Base-by-base conservation (phyloP, 345 rosid genomes). In the Pseudoturritis turrita region DNA sequence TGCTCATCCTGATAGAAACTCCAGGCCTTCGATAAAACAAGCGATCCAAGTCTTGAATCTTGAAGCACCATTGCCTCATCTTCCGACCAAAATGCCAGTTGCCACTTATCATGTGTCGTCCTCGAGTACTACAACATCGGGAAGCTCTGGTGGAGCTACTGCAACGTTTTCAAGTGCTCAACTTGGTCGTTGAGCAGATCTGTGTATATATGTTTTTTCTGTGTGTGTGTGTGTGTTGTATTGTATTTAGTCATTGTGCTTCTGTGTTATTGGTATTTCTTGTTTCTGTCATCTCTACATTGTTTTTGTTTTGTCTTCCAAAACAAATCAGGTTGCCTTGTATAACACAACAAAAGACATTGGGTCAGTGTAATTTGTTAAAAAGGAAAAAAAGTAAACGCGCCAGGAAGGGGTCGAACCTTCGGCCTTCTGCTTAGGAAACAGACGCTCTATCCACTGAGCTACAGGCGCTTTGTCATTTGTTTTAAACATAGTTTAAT, bases 401-500 rank as follows among this genome's bases (percentile, higher is more conserved):
- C 78, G 59, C 72, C 72, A 67, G 73, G 62, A 67, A 74, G 68
- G 78, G 68, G 62, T 74, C 78, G 78, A 74, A 67, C 62, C 78
- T 65, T 58, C 61, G 78, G n/a, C 73, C 78, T 74, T 74, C 73
- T 74, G 78, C 73, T 74, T 74, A 67, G 73, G 73, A 74, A 74
- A 67, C 96, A 85, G 96, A 88, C 92, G 91, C 96, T 88, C 96
- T 91, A 89, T 89, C 93, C 96, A 91, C 93, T 85, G 93, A 94
- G 92, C 97, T 89, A 89, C 91, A 83, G 83, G 90, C 84, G 95
- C 97, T 15, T 23, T 33, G 10, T 33, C 11, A 9, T 8, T 8
- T 8, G 9, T 0, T 3, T 0, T 33, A 33, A 8, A 33, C 37
- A 2, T 2, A 9, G 0, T 7, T 33, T 33, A 8, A 33, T 33